A percentile compares a stretch with the other conserved stretches of the same genome.
Evolutionary conservation across 805 yeast species (phyloP).

Genomic region (Ogataea trehaloabstinens): DNA sequence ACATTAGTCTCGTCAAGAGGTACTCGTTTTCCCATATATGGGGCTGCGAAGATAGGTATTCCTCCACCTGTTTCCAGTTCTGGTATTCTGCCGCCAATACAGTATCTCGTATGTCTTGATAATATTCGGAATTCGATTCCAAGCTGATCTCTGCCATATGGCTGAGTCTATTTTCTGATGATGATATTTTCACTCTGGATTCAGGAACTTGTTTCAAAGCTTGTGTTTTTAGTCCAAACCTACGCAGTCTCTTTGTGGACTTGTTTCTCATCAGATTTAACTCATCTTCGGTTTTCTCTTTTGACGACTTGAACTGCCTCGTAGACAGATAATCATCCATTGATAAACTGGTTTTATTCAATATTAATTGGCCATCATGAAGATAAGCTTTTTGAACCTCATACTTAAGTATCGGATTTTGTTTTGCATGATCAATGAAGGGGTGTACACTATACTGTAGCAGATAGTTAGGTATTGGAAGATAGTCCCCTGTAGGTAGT

Average conservation of each 20-base stretch:
- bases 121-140: slow-evolving; percentile 27
- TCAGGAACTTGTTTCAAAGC: slow-evolving; percentile 10
- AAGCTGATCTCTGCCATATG: slow-evolving; percentile 26
- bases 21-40: slow-evolving; percentile 25
- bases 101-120: slow-evolving; percentile 15
- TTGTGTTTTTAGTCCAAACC: slow-evolving; percentile 10
- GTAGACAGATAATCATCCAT: slow-evolving; percentile 11
- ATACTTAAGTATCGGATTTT: slow-evolving; percentile 22
- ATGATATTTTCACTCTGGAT: background rate
- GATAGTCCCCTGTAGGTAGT: slow-evolving; percentile 13
- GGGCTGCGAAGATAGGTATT: slow-evolving; percentile 9
- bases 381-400: slow-evolving; percentile 16
- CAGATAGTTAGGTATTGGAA: slow-evolving; percentile 17
- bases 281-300: background rate
- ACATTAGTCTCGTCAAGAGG: slow-evolving; percentile 24
- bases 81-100: slow-evolving; percentile 15
- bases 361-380: slow-evolving; percentile 6
- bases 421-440: slow-evolving; percentile 11
- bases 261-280: background rate
- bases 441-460: slow-evolving; percentile 19
- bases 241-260: slow-evolving; percentile 10
- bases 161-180: slow-evolving; percentile 18
- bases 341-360: slow-evolving; percentile 17
- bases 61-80: slow-evolving; percentile 16
- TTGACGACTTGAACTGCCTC: background rate